phyloP scores from a whole-genome alignment of 306 rosid species.

The Vicia villosa region DNA sequence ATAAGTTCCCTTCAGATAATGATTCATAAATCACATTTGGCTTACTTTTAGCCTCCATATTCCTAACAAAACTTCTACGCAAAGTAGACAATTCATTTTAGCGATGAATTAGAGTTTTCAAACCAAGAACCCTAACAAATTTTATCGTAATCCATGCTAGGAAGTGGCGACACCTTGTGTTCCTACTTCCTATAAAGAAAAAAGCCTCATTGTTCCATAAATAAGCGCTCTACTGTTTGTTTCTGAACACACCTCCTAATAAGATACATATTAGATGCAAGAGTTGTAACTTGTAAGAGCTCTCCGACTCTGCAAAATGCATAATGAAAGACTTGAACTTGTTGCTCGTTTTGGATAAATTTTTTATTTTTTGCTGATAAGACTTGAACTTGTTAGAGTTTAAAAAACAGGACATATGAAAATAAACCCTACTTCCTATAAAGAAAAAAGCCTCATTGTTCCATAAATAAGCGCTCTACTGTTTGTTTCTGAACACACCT shows the following conservation, averaged over 20 bases:
- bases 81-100: no score
- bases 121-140: not conserved
- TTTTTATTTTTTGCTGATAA: not conserved
- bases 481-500: not conserved
- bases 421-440: conserved; percentile 19
- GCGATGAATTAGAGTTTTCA: no score
- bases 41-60: conserved; percentile 12
- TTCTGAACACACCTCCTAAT: not conserved
- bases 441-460: not conserved
- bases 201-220: not conserved
- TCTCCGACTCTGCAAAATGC: not conserved
- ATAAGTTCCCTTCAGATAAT: not conserved
- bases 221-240: not conserved
- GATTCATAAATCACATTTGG: conserved; percentile 1
- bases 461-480: not conserved
- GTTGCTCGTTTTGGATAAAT: not conserved
- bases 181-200: conserved; percentile 10
- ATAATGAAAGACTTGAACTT: not conserved
- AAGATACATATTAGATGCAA: not conserved
- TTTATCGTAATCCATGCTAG: not conserved
- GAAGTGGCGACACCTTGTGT: conserved; percentile 5
- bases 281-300: not conserved
- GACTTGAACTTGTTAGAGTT: not conserved
- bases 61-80: not conserved
- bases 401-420: no score